Conservation (phyloP, 257 asterid species). For the Solanum neorickii region DNA sequence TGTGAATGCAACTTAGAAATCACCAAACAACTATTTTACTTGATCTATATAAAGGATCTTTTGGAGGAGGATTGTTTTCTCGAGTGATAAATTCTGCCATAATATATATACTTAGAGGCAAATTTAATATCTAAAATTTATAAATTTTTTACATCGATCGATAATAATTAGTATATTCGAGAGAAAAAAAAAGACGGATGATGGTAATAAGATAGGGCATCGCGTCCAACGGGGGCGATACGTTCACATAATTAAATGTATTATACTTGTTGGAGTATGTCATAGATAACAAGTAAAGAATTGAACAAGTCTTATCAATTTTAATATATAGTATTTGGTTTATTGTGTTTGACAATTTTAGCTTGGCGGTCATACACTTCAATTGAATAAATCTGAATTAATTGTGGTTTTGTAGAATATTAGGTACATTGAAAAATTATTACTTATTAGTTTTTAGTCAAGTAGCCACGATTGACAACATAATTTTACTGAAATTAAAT, state of each 20-base stretch:
- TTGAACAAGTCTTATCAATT: not conserved
- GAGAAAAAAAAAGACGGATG: not conserved
- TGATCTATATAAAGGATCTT: not conserved
- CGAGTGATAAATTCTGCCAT: not conserved
- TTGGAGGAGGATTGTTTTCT: not conserved
- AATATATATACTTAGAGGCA: not conserved
- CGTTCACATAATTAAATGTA: not conserved
- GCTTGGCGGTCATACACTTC: not conserved
- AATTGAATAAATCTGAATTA: not conserved
- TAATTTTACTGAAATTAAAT: not conserved
- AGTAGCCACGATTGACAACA: not conserved
- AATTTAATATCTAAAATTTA: accelerated
- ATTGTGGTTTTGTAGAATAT: not conserved
- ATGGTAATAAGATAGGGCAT: not conserved
- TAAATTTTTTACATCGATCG: accelerated
- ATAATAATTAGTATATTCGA: not conserved
- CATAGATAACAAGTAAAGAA: not conserved
- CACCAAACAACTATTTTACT: not conserved
- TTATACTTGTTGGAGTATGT: not conserved
- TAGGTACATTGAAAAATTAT: not conserved
- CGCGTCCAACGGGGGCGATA: not conserved
- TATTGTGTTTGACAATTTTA: not conserved
- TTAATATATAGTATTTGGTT: not conserved
- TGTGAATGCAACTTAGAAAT: not conserved
- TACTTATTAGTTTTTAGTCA: not conserved